Conservation (phyloP, 352 stramenopile genomes). For the Globisporangium abappressorium region DNA sequence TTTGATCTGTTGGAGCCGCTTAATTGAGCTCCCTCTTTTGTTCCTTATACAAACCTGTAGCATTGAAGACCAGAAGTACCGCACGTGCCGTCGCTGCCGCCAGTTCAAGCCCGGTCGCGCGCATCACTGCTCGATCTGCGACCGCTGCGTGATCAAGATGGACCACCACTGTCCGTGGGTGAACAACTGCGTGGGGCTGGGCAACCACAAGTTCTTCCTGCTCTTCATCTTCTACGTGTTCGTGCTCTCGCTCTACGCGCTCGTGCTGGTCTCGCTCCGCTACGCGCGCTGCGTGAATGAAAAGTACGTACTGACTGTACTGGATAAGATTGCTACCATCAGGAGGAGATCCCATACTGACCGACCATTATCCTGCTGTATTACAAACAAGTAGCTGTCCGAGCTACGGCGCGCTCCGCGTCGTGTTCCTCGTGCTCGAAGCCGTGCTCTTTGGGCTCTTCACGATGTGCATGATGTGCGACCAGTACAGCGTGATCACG, state of each 20-base stretch:
- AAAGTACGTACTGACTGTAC: conserved; percentile 38
- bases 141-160: conserved; percentile 97
- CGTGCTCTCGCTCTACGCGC: conserved; percentile 92
- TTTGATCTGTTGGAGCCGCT: neutral
- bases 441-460: conserved; percentile 97
- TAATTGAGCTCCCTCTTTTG: neutral
- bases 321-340: neutral
- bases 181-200: conserved; percentile 99
- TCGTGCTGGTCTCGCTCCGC: conserved; percentile 91
- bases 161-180: conserved; percentile 99
- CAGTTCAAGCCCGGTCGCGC: conserved; percentile 96
- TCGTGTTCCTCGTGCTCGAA: conserved; percentile 87
- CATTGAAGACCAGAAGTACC: conserved; percentile 80
- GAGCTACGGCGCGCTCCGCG: conserved; percentile 66
- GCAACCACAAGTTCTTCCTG: conserved; percentile 98
- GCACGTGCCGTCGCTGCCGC: conserved; percentile 89
- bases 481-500: conserved; percentile 97
- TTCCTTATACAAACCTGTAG: conserved; percentile 16
- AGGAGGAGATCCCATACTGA: neutral
- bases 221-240: conserved; percentile 93
- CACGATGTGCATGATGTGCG: conserved; percentile 98
- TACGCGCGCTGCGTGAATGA: conserved; percentile 87
- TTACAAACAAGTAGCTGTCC: conserved; percentile 46
- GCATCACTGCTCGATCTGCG: conserved; percentile 96
- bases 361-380: neutral